Evolutionary conservation across 139 green algal species (phyloP).

Genomic region (Microglena sp.): DNA sequence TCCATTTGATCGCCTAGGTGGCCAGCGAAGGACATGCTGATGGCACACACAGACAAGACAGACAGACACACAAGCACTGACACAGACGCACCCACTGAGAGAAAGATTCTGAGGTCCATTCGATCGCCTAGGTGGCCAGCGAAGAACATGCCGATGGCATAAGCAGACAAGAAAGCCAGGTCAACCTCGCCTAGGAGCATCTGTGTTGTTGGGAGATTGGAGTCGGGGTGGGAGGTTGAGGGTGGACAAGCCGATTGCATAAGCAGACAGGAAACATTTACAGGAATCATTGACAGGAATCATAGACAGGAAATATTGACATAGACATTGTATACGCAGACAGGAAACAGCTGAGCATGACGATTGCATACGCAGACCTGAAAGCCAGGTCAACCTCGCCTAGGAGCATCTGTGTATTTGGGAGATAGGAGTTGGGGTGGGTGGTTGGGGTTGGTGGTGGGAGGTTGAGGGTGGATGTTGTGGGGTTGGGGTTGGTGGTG

Average conservation of each 20-base stretch:
- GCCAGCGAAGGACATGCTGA: conserved; percentile 86
- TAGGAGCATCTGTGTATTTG: conserved; percentile 48
- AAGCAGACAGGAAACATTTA: not conserved
- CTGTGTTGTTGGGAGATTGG: conserved; percentile 21
- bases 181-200: conserved; percentile 76
- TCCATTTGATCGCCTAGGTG: conserved; percentile 82
- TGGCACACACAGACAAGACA: no score
- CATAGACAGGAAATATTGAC: not conserved
- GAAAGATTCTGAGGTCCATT: conserved; percentile 79
- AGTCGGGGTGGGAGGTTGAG: not conserved
- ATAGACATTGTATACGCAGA: not conserved
- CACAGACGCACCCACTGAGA: conserved; percentile 52
- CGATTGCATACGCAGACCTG: conserved; percentile 76
- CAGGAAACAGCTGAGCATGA: conserved; percentile 7
- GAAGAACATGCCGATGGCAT: conserved; percentile 88
- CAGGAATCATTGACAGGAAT: not conserved
- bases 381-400: conserved; percentile 85
- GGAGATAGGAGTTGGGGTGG: not conserved
- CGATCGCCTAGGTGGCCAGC: conserved; percentile 79
- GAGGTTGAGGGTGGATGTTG: no score
- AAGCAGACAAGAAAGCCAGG: conserved; percentile 78
- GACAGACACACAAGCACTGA: no score
- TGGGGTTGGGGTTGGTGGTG: no score
- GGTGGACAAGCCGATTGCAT: not conserved
- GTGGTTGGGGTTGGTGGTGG: no score